These are phyloP conservation scores for Serpula lacrymans DNA, from an alignment of 768 basidiomycete genomes.

Conservation along the genomic window DNA sequence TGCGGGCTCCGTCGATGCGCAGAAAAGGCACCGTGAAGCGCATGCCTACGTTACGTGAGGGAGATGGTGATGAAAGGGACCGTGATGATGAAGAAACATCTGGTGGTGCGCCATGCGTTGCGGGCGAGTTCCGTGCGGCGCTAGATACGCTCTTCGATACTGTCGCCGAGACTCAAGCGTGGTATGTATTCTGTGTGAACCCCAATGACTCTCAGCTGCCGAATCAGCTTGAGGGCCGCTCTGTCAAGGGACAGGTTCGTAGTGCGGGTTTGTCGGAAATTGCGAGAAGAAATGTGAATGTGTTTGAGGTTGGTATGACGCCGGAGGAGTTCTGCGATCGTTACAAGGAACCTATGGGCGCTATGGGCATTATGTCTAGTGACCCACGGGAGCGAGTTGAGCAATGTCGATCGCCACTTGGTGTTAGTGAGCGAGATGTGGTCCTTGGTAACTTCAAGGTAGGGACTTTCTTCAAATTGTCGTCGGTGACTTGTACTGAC, in stretches of 20 bases:
- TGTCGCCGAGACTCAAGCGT: slow-evolving; percentile 83
- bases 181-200: slow-evolving; percentile 91
- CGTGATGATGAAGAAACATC: slow-evolving; percentile 42
- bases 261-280: slow-evolving; percentile 79
- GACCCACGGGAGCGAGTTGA: slow-evolving; percentile 57
- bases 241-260: slow-evolving; percentile 89
- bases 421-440: slow-evolving; percentile 65
- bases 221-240: slow-evolving; percentile 88
- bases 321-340: slow-evolving; percentile 83
- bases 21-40: slow-evolving; percentile 74
- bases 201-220: slow-evolving; percentile 95
- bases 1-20: slow-evolving; percentile 88
- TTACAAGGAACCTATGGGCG: slow-evolving; percentile 66
- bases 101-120: slow-evolving; percentile 60
- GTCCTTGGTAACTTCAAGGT: slow-evolving; percentile 86
- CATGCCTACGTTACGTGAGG: slow-evolving; percentile 33
- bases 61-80: slow-evolving; percentile 40
- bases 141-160: slow-evolving; percentile 85
- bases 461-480: too few relatives aligned
- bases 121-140: slow-evolving; percentile 84
- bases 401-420: slow-evolving; percentile 53
- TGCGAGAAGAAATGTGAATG: slow-evolving; percentile 57
- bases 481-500: slow-evolving; percentile 4
- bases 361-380: slow-evolving; percentile 57
- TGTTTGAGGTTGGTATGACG: slow-evolving; percentile 84